A percentile compares a stretch with the other conserved stretches of the same genome.
phyloP scores from a whole-genome alignment of 441 rosid genomes.

The Macaranga tanarius region DNA sequence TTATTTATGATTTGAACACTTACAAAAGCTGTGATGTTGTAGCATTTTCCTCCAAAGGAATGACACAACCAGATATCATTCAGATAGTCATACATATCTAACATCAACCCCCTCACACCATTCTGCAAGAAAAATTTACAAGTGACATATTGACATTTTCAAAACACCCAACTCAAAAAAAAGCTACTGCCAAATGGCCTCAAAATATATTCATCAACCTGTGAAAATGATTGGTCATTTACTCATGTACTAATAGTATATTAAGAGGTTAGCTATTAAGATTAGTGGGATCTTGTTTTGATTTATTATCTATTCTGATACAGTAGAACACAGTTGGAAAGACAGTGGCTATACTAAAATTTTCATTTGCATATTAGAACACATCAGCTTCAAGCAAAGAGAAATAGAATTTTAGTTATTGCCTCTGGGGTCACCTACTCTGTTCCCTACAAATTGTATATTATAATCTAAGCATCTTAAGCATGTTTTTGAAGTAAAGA shows the following conservation, averaged over 20 bases:
- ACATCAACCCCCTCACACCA: constrained; percentile 92
- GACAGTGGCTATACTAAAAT: constrained; percentile 3
- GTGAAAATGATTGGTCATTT: not conserved
- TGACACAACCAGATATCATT: constrained; percentile 89
- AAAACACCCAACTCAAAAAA: not conserved
- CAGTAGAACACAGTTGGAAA: not conserved
- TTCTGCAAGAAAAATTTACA: constrained; percentile 44
- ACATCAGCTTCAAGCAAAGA: not conserved
- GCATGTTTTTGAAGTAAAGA: constrained; percentile 1
- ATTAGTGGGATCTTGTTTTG: not conserved
- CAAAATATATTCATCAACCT: not conserved
- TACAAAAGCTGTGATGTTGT: constrained; percentile 79
- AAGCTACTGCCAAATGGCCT: not conserved
- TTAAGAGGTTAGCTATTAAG: constrained; percentile 2
- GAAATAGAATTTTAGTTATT: not conserved
- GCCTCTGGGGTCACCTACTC: constrained; percentile 6
- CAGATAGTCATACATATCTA: constrained; percentile 78
- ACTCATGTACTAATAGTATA: not conserved
- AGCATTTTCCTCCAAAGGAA: constrained; percentile 69
- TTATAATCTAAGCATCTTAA: not conserved
- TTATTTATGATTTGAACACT: constrained; percentile 27
- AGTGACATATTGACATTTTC: not conserved
- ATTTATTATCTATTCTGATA: not conserved
- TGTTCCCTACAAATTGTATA: not conserved
- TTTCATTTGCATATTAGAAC: not conserved